Evolutionary conservation across 805 yeast species (phyloP), one percentile per base, ranked within the genome.

Genomic region (Saccharomycopsis schoenii): DNA sequence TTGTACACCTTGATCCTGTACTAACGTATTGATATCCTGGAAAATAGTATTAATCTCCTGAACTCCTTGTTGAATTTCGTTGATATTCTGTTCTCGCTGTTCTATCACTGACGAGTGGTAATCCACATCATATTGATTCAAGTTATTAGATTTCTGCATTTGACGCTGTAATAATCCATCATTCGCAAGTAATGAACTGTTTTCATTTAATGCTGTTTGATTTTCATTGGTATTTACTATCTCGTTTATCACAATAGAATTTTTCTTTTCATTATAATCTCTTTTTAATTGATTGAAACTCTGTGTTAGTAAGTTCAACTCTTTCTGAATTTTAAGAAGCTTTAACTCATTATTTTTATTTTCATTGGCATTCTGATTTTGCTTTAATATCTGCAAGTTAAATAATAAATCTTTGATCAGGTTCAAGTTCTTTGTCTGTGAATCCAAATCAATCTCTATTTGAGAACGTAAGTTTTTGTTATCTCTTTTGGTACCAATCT

Each of bases 31-130:
- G 61, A 92, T 72, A 67, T 91, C 96, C 66, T 84, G 83, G 71
- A 90, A 91, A 3, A 92, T 91, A 10, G 90, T 79, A 71, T 92
- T 91, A 51, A 92, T 89, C 66, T 92, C 97, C 59, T 79, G 81
- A 11, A 91, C 89, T 0, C 96, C 96, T 51, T 83, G 82, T 52
- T 86, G 84, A 9, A 91, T 85, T 63, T 82, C 84, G 37, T 78
- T 76, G 39, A 92, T 87, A 64, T 89, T 94, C 25, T 81, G 74
- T 59, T 87, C 85, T 60, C 97, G 75, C 68, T 89, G 93, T 61
- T 84, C 82, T 1, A 91, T 83, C 4, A 88, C 71, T 1, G 84
- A 70, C 1, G 81, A 67, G 66, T 88, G 93, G 64, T 84, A 83
- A 64, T 83, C 87, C 24, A 87, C 68, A 57, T 86, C 83, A 36